Evolutionary conservation across 345 rosid species (phyloP), one percentile per base, ranked within the genome.

Genomic region (Hypericum perforatum): DNA sequence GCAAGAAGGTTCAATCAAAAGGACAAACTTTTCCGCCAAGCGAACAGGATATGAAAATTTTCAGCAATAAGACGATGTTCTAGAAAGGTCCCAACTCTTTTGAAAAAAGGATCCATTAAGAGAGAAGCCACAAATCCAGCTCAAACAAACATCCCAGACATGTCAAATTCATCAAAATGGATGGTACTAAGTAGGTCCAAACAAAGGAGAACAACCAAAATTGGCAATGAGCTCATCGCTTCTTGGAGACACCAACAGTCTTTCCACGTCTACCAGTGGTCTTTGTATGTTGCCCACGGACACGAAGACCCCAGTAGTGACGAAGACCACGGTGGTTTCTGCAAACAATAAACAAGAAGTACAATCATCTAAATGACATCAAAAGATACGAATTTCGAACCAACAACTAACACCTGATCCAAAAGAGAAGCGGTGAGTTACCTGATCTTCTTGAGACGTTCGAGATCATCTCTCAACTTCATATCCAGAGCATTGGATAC

Each of bases 241-340:
- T 85, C 91, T 85, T 85, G 11, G 91, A 89, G 53, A 89, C 97
- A 79, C 92, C 97, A 56, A 85, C 97, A 56, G 92, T 85, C 84
- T 89, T 85, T 56, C 97, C 97, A 41, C 97, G 66, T 39, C 95
- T 94, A 39, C 94, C 97, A 8, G 95, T 86, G 8, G 97, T 84
- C 91, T 91, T 91, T 69, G 95, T 86, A 79, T 90, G 95, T 66
- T 90, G 97, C 22, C 97, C 97, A 59, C 97, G 84, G 7, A 91
- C 98, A 5, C 96, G 85, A 32, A 91, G 87, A 39, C 98, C 96
- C 98, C 98, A 91, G 78, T 87, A 87, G 80, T 91, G 98, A 64
- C 98, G 85, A 61, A 87, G 73, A 67, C 98, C 97, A 63, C 95
- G 95, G 52, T 86, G 97, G 70, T 86, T 89, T 64, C 97, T 89